Conservation (phyloP, 1,284 basidiomycete genomes). For the Coriolopsis trogii region DNA sequence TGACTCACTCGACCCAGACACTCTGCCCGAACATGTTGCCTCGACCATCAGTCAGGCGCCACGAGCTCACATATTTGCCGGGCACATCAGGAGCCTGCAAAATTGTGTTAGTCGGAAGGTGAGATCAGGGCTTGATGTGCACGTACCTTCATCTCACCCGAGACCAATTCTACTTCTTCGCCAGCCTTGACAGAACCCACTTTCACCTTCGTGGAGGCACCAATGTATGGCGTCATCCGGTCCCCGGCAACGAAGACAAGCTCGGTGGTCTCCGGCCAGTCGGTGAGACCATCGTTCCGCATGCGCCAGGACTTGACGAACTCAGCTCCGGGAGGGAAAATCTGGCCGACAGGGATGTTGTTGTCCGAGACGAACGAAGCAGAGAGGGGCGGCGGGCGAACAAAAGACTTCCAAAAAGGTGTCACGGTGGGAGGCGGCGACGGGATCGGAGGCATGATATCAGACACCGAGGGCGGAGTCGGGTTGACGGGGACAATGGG, state of each 20-base stretch:
- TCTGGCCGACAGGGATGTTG: constrained; percentile 75
- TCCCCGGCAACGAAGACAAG: constrained; percentile 72
- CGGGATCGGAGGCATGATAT: constrained; percentile 1
- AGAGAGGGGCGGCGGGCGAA: constrained; percentile 34
- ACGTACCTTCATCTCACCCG: constrained; percentile 71
- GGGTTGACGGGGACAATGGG: neutral
- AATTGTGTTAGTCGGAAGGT: neutral
- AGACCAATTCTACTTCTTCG: constrained; percentile 63
- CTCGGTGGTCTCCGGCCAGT: constrained; percentile 72
- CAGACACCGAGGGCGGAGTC: neutral
- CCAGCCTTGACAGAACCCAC: constrained; percentile 60
- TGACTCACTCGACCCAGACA: constrained; percentile 73
- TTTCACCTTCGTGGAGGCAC: constrained; percentile 38
- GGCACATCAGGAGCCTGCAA: constrained; percentile 69
- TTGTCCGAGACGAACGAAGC: constrained; percentile 68
- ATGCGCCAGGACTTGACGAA: constrained; percentile 84
- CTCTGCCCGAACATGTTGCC: constrained; percentile 70
- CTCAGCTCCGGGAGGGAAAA: constrained; percentile 81
- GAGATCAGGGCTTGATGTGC: neutral
- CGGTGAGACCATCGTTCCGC: constrained; percentile 58
- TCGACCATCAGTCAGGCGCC: constrained; percentile 64
- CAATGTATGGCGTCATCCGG: constrained; percentile 41
- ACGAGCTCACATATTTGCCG: constrained; percentile 76
- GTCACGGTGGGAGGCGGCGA: neutral
- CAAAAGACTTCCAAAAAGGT: constrained; percentile 5